Evolutionary conservation across 352 stramenopile species (phyloP), one percentile per base, ranked within the genome.

Genomic region (Pythium guiyangense): DNA sequence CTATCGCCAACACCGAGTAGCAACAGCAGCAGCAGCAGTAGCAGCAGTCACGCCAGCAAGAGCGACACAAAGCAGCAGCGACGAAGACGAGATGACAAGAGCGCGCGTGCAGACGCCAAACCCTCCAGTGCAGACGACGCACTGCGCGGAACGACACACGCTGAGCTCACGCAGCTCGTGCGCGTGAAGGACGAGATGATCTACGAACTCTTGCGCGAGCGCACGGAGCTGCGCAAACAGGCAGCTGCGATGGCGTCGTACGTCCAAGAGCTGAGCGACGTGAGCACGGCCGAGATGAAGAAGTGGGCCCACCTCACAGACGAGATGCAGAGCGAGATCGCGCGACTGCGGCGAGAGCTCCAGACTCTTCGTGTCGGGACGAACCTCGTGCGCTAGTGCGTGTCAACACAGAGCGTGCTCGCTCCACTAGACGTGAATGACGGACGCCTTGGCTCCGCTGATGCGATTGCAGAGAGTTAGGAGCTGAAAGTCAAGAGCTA

Each of bases 121-220:
- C 12, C 31, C 8, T 37, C 31, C 8, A 37, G 31, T 10, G 11
- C 31, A 11, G 31, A 10, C 39, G 18, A 44, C 37, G 3, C 25
- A 26, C 39, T 25, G 27, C 45, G 12, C 22, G 49, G 5, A 6
- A 45, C 11, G n/a, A 55, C 15, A 18, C 35, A n/a, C 31, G 25
- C 17, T 15, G 67, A 85, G 29, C 52, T 71, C 18, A 64, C 78
- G 25, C 68, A 63, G 37, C 59, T 82, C 12, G 53, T 94, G 25
- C 67, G 68, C 9, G 70, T 92, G 27, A 94, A 92, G 54, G 84
- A 94, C 57, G 72, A 94, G 66, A 88, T 92, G 73, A 91, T 92
- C 40, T 92, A 85, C 59, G 70, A 89, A 49, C 54, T 94, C 18
- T 59, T 92, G 11, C 82, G 88, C 49, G 79, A 94, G 47, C 75